These are phyloP conservation scores for Vanrija pseudolonga DNA, from an alignment of 1,284 basidiomycete genomes.

Conservation along the genomic window DNA sequence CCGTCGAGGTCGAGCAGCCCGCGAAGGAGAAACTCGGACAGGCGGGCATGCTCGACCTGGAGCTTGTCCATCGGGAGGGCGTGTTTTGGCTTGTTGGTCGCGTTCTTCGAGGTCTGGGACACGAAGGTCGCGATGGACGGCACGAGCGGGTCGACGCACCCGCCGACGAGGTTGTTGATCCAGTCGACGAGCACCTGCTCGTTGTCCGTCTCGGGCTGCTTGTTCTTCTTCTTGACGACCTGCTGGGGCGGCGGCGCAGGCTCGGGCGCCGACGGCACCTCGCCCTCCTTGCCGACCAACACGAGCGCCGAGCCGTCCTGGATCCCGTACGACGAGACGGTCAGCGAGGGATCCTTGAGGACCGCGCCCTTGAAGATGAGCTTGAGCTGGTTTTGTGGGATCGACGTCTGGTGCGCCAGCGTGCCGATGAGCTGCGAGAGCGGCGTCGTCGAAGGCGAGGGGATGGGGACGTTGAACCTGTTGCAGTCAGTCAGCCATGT, in stretches of 20 bases:
- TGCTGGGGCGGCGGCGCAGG: slow-evolving; percentile 4
- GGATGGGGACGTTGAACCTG: slow-evolving; percentile 50
- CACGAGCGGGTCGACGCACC: slow-evolving; percentile 31
- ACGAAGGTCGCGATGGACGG: slow-evolving; percentile 36
- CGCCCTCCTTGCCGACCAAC: slow-evolving; percentile 42
- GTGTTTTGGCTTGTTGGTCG: slow-evolving; percentile 34
- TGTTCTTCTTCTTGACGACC: slow-evolving; percentile 40
- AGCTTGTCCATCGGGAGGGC: slow-evolving; percentile 38
- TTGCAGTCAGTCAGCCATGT: neutral
- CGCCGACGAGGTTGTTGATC: slow-evolving; percentile 33
- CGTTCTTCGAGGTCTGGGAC: slow-evolving; percentile 29
- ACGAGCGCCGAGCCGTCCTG: slow-evolving; percentile 41
- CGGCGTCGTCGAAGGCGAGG: slow-evolving; percentile 41
- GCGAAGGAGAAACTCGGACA: slow-evolving; percentile 51
- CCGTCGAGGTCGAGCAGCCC: slow-evolving; percentile 51
- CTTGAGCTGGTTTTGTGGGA: slow-evolving; percentile 41
- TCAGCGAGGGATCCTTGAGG: slow-evolving; percentile 46
- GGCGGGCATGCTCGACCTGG: slow-evolving; percentile 47
- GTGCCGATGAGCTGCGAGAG: slow-evolving; percentile 42
- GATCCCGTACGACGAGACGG: slow-evolving; percentile 47
- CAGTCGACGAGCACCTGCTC: slow-evolving; percentile 44
- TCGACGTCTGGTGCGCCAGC: slow-evolving; percentile 41
- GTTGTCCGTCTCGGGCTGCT: slow-evolving; percentile 43
- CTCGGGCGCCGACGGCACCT: slow-evolving; percentile 22
- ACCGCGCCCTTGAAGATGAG: slow-evolving; percentile 50